Evolutionary conservation across 768 basidiomycete species (phyloP).

Genomic region (Candolleomyces aberdarensis): DNA sequence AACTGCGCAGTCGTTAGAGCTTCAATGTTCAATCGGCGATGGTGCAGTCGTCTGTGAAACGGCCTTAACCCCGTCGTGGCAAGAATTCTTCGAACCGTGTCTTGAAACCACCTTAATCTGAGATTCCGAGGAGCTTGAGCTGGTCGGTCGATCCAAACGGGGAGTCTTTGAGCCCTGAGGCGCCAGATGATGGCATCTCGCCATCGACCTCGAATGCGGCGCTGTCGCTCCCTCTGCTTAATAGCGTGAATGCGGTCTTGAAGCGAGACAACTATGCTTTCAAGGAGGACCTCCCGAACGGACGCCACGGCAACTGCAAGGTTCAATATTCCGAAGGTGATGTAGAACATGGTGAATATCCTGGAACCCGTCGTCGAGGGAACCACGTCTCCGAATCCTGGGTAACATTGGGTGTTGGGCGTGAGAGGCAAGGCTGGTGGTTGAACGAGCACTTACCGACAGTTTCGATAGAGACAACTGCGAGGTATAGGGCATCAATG

Average conservation of each 20-base stretch:
- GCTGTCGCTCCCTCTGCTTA: slow-evolving; percentile 45
- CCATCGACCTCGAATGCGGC: slow-evolving; percentile 53
- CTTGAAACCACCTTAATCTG: not conserved
- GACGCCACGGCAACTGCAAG: slow-evolving; percentile 62
- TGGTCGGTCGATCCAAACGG: slow-evolving; percentile 44
- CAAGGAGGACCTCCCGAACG: slow-evolving; percentile 68
- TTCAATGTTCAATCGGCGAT: slow-evolving; percentile 62
- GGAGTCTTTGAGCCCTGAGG: slow-evolving; percentile 45
- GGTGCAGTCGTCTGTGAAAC: slow-evolving; percentile 29
- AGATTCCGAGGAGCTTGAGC: not conserved
- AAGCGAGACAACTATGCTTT: slow-evolving; percentile 67
- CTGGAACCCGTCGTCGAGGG: slow-evolving; percentile 50
- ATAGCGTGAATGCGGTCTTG: slow-evolving; percentile 48
- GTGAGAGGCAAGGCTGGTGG: slow-evolving; percentile 1
- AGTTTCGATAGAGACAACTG: slow-evolving; percentile 70
- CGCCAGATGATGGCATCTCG: slow-evolving; percentile 60
- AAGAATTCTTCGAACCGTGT: not conserved
- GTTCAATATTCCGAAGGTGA: slow-evolving; percentile 58
- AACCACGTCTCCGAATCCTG: slow-evolving; percentile 74
- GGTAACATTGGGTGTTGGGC: slow-evolving; percentile 11
- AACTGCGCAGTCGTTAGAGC: slow-evolving; percentile 54
- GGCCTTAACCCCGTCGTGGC: not conserved
- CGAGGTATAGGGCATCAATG: slow-evolving; percentile 76
- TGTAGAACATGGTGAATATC: slow-evolving; percentile 58
- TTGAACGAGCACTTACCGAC: slow-evolving; percentile 35